Evolutionary conservation across 163 green algal species (phyloP).

Genomic region (Prototheca wickerhamii): DNA sequence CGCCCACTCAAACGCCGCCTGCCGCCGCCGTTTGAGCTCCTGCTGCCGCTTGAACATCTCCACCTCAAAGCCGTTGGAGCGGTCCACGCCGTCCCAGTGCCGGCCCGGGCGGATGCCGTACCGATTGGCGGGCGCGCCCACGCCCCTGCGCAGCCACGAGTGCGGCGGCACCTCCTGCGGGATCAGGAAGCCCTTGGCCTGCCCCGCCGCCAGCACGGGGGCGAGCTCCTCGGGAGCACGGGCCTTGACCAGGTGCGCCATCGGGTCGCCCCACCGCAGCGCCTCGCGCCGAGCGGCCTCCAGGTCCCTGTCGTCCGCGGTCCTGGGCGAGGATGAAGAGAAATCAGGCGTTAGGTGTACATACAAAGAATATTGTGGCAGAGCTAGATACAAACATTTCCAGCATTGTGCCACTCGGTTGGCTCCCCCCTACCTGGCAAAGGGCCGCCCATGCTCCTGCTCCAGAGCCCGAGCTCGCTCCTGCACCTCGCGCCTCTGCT

Average conservation of each 20-base stretch:
- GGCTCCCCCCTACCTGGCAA: constrained; percentile 33
- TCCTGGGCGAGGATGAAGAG: neutral
- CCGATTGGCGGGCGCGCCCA: constrained; percentile 69
- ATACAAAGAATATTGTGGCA: too few relatives aligned
- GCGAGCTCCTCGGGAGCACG: neutral
- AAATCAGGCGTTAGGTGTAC: neutral
- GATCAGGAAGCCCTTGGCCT: constrained; percentile 42
- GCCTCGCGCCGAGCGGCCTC: constrained; percentile 26
- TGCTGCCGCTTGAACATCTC: constrained; percentile 63
- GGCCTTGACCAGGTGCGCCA: constrained; percentile 46
- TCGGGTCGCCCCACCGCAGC: constrained; percentile 63
- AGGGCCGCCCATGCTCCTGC: constrained; percentile 51
- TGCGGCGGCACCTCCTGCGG: constrained; percentile 80
- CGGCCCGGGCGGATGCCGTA: constrained; percentile 83
- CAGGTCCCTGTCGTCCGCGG: constrained; percentile 36
- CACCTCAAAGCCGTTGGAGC: constrained; percentile 80
- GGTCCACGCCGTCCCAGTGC: constrained; percentile 94
- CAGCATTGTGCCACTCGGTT: neutral
- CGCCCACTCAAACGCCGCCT: constrained; percentile 53
- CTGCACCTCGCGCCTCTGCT: constrained; percentile 47
- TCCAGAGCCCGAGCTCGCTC: constrained; percentile 27
- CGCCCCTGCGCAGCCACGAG: constrained; percentile 75
- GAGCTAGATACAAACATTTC: too few relatives aligned
- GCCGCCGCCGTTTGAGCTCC: constrained; percentile 28
- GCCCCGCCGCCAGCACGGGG: neutral